Base-by-base conservation (phyloP, 2,329 filamentous ascomycete species). In the Dactylellina parvicollis region DNA sequence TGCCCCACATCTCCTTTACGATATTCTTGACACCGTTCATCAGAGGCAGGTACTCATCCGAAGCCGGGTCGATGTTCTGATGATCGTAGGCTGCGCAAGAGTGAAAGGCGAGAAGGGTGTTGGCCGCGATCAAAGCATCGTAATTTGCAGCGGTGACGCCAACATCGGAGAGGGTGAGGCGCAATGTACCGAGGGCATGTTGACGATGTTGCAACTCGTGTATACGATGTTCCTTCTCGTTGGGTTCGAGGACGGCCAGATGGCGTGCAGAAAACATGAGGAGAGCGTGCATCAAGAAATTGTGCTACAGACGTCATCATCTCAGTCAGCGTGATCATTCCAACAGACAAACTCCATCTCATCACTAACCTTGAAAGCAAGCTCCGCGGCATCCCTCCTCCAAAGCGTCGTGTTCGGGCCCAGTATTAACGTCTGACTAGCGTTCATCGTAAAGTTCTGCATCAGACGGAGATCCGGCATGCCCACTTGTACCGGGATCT, bases 1-100 rank as follows among this genome's bases (percentile, higher is more conserved):
- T 66, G 14, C 61, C 61, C 69, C 69, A 74, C 69, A 74, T 74
- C 24, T 66, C 61, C 30, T 74, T 74, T 10, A 74, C 69, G 12
- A 74, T 74, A 20, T 74, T 66, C 40, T 74, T 74, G 32, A 74
- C 69, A 9, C 69, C 60, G 22, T 74, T 74, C 60, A 74, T 67
- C 28, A 66, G 42, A 14, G 69, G 69, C 24, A 74, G 46, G 18
- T 66, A 74, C 22, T 60, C 69, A 26, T 74, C 69, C 4, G 60
- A 36, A 5, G 50, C 47, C 20, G 69, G 44, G 28, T 74, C 69
- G n/a, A 74, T 40, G 22, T 46, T 34, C 2, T 54, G 32, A 20
- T 66, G 54, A 16, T 74, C 69, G 24, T 61, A 67, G 1, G 61
- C 28, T 9, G 69, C 69, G 49, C 61, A 74, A 3, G 69, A 74